Conservation (phyloP, 805 yeast species). For the Kluyveromyces nonfermentans region DNA sequence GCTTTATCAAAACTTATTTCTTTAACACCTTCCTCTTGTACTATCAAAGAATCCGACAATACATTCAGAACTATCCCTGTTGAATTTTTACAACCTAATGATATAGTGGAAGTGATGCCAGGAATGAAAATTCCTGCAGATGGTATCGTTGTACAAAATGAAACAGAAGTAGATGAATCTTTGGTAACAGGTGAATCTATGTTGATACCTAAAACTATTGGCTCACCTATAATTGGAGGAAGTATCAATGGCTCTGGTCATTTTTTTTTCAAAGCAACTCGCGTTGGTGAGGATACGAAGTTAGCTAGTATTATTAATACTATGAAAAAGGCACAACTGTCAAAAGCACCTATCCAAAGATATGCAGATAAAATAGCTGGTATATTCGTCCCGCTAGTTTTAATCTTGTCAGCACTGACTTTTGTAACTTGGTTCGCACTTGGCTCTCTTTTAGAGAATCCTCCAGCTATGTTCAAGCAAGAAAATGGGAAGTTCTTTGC, state of each 20-base stretch:
- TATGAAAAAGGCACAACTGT: slow-evolving; percentile 82
- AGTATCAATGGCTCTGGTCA: slow-evolving; percentile 76
- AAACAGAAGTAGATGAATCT: slow-evolving; percentile 81
- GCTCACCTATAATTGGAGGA: slow-evolving; percentile 75
- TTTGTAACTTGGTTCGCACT: slow-evolving; percentile 52
- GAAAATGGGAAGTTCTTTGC: slow-evolving; percentile 50
- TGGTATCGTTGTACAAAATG: slow-evolving; percentile 70
- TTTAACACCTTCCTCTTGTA: slow-evolving; percentile 69
- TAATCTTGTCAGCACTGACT: slow-evolving; percentile 54
- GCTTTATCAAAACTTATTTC: slow-evolving; percentile 77
- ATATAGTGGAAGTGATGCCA: slow-evolving; percentile 68
- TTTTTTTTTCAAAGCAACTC: slow-evolving; percentile 56
- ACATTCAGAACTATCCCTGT: slow-evolving; percentile 40
- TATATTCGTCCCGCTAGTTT: slow-evolving; percentile 69
- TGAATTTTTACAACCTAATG: slow-evolving; percentile 69
- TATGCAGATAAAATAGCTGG: slow-evolving; percentile 82
- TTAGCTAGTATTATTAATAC: slow-evolving; percentile 77
- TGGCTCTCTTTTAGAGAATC: slow-evolving; percentile 27
- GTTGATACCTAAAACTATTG: slow-evolving; percentile 55
- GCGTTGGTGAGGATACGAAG: slow-evolving; percentile 77
- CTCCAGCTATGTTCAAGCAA: slow-evolving; percentile 41
- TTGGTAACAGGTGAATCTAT: slow-evolving; percentile 84
- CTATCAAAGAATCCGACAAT: slow-evolving; percentile 41
- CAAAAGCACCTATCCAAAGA: slow-evolving; percentile 84
- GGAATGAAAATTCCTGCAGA: slow-evolving; percentile 91